Evolutionary conservation across 768 basidiomycete genomes (phyloP).

Genomic region (Podaxis sp.): DNA sequence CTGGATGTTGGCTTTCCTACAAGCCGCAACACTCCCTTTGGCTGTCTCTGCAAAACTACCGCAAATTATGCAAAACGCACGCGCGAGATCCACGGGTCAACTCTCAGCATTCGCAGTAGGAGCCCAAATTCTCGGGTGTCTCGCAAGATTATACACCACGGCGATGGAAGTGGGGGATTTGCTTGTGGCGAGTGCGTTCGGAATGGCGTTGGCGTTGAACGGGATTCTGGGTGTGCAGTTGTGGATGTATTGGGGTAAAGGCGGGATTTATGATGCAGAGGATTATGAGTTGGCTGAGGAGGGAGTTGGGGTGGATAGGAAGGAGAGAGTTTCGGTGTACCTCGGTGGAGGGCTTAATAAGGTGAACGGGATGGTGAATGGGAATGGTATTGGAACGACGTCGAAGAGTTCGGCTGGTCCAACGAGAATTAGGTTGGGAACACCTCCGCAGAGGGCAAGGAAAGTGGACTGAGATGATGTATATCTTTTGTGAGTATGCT

Average conservation of each 20-base stretch:
- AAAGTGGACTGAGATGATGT: conserved; percentile 4
- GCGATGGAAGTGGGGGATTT: conserved; percentile 81
- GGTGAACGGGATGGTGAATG: background rate
- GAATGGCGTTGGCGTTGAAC: conserved; percentile 77
- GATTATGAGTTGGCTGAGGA: conserved; percentile 10
- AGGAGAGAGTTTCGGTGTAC: conserved; percentile 9
- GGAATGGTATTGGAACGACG: background rate
- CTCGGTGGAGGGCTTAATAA: background rate
- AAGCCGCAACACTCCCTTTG: conserved; percentile 83
- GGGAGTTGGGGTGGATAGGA: background rate
- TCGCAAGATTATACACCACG: conserved; percentile 91
- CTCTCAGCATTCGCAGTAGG: conserved; percentile 90
- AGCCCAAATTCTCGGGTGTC: conserved; percentile 81
- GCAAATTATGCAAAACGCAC: conserved; percentile 81
- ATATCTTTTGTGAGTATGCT: background rate
- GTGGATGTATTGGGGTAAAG: conserved; percentile 77
- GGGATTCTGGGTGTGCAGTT: conserved; percentile 76
- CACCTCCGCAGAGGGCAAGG: conserved; percentile 3
- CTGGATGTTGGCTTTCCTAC: conserved; percentile 58
- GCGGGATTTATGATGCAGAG: conserved; percentile 18
- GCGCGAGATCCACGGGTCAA: conserved; percentile 79
- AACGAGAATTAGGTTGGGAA: conserved; percentile 8
- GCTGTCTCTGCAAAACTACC: conserved; percentile 91
- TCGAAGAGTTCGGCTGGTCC: background rate
- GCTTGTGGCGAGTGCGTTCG: conserved; percentile 80